These are phyloP conservation scores for Chlorencoelia australis DNA, from an alignment of 2,329 filamentous ascomycete species.

Conservation along the genomic window DNA sequence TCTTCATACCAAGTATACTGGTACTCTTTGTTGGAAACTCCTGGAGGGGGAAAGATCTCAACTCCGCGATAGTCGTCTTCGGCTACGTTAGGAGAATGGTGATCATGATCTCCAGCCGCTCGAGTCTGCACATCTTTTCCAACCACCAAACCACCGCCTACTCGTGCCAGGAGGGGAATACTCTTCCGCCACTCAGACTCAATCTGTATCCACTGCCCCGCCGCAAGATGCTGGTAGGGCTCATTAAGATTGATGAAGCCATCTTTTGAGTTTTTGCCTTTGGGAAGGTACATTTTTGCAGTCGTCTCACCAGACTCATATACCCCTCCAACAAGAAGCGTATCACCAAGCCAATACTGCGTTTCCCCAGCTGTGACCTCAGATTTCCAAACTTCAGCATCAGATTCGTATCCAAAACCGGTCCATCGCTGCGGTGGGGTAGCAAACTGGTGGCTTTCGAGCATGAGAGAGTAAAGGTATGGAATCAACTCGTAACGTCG, in stretches of 20 bases:
- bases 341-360: constrained; percentile 65
- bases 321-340: constrained; percentile 55
- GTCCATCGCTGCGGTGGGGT: constrained; percentile 60
- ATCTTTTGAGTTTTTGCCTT: constrained; percentile 32
- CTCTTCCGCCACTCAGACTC: constrained; percentile 40
- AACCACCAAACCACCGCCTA: constrained; percentile 43
- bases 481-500: constrained; percentile 63
- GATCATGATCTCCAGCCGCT: constrained; percentile 39
- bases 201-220: constrained; percentile 44
- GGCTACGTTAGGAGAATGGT: constrained; percentile 30
- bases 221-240: constrained; percentile 45
- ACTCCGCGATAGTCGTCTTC: constrained; percentile 45
- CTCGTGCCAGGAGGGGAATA: constrained; percentile 44
- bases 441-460: constrained; percentile 51
- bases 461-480: constrained; percentile 56
- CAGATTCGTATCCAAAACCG: constrained; percentile 61
- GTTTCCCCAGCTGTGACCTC: constrained; percentile 52
- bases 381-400: constrained; percentile 55
- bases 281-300: constrained; percentile 53
- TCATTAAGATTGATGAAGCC: constrained; percentile 54
- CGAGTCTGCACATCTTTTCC: constrained; percentile 41
- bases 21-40: constrained; percentile 30
- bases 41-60: constrained; percentile 45
- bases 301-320: constrained; percentile 47
- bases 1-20: constrained; percentile 44